A percentile compares a stretch with the other conserved stretches of the same genome.
Evolutionary conservation across 1,284 basidiomycete species (phyloP).

Genomic region (Cystobasidium slooffiae): DNA sequence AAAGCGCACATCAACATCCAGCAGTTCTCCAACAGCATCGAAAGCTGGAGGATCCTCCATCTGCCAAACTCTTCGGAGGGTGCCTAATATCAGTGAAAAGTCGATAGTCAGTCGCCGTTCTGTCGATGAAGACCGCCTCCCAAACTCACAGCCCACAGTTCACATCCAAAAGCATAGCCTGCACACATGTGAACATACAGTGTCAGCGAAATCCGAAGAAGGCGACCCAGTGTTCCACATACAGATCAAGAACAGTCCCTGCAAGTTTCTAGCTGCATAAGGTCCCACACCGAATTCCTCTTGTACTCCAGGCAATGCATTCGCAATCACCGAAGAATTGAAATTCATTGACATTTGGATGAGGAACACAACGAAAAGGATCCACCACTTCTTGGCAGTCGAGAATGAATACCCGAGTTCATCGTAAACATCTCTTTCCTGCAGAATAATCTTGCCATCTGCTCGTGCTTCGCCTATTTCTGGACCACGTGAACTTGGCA

Average conservation of each 20-base stretch:
- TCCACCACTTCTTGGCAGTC: slow-evolving; percentile 23
- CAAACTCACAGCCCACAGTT: slow-evolving; percentile 55
- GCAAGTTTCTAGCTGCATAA: slow-evolving; percentile 57
- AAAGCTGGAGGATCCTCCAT: slow-evolving; percentile 55
- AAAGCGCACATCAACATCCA: slow-evolving; percentile 54
- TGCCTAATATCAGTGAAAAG: background rate
- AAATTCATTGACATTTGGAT: slow-evolving; percentile 54
- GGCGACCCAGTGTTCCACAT: too few species aligned
- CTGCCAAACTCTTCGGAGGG: slow-evolving; percentile 53
- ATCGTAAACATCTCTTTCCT: slow-evolving; percentile 26
- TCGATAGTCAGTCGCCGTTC: too few species aligned
- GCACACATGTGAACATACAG: background rate
- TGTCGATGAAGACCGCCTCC: slow-evolving; percentile 41
- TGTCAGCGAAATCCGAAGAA: background rate
- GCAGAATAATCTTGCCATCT: slow-evolving; percentile 34
- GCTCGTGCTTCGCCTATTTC: background rate
- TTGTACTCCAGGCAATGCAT: slow-evolving; percentile 49
- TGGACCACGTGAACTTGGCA: background rate
- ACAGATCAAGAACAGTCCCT: slow-evolving; percentile 58
- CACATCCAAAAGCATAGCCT: slow-evolving; percentile 39
- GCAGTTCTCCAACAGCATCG: slow-evolving; percentile 57
- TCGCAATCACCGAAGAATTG: slow-evolving; percentile 56
- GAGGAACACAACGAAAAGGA: slow-evolving; percentile 20
- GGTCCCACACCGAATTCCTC: slow-evolving; percentile 56
- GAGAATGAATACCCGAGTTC: slow-evolving; percentile 18